These are phyloP conservation scores for Magnaporthiopsis rhizophila DNA, from an alignment of 2,329 filamentous ascomycete genomes.

Conservation along the genomic window DNA sequence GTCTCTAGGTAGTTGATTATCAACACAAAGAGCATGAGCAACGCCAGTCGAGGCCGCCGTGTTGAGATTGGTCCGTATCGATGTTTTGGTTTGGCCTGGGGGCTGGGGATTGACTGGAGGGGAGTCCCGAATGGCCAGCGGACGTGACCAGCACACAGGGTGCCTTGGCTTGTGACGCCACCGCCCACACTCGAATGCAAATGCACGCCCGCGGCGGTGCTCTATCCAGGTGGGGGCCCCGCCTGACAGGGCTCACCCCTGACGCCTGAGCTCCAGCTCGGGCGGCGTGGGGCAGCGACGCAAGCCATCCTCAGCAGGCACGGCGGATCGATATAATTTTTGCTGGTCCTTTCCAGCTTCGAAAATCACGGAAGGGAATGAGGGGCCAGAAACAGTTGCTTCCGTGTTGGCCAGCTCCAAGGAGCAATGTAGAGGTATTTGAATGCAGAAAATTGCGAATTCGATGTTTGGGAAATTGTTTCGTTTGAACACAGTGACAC, in stretches of 20 bases:
- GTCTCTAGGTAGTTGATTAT: too few species aligned
- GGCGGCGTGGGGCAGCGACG: too few species aligned
- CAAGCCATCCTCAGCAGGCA: too few species aligned
- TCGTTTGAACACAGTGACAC: too few species aligned
- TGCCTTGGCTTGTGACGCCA: constrained; percentile 1
- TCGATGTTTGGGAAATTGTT: too few species aligned
- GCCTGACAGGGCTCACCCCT: not conserved
- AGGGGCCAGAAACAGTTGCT: too few species aligned
- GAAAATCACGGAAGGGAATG: too few species aligned
- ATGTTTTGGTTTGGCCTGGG: not conserved
- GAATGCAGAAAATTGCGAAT: too few species aligned
- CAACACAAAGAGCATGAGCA: not conserved
- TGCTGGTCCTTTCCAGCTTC: too few species aligned
- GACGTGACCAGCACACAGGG: not conserved
- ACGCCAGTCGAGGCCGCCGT: not conserved
- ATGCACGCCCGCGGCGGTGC: not conserved
- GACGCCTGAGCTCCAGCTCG: not conserved
- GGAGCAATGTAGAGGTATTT: too few species aligned
- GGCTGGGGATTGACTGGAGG: not conserved
- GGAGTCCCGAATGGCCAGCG: not conserved
- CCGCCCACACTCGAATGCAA: not conserved
- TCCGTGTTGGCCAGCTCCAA: too few species aligned
- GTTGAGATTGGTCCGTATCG: not conserved
- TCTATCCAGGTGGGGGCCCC: not conserved
- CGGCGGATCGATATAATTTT: too few species aligned